A percentile compares a stretch with the other conserved stretches of the same genome.
Evolutionary conservation across 306 rosid genomes (phyloP).

Genomic region (Adenanthera pavonina): DNA sequence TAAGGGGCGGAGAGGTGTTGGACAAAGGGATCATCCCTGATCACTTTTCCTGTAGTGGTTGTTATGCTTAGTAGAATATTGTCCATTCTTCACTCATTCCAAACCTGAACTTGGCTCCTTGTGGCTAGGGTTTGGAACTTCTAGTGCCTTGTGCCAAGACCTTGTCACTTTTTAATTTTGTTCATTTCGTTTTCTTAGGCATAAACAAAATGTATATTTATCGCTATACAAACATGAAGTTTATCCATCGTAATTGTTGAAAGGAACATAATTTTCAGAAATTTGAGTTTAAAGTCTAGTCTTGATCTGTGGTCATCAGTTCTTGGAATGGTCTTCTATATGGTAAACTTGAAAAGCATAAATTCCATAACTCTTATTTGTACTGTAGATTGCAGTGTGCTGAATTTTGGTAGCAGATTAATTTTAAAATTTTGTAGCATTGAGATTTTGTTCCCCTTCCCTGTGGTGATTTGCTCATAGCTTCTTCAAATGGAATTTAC

Average conservation of each 20-base stretch:
- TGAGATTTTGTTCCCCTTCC: not conserved
- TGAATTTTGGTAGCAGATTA: not conserved
- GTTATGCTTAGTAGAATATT: not conserved
- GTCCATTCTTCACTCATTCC: not conserved
- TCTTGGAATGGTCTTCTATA: not conserved
- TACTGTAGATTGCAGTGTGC: slow-evolving; percentile 4
- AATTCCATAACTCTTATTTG: not conserved
- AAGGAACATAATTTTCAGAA: not conserved
- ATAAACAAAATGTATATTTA: not conserved
- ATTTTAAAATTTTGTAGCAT: not conserved
- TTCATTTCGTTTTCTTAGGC: not conserved
- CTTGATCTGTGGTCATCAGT: not conserved
- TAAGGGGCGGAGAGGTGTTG: not conserved
- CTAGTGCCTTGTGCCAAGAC: not conserved
- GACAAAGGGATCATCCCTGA: not conserved
- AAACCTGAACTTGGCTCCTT: not conserved
- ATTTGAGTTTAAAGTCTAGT: not conserved
- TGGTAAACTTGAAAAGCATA: not conserved
- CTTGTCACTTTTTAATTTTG: not conserved
- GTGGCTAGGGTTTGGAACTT: not conserved
- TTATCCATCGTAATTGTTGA: not conserved
- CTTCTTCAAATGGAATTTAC: not conserved
- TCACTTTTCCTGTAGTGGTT: not conserved
- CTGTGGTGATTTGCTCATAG: not conserved
- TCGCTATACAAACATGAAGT: not conserved